Base-by-base conservation (phyloP, 2,329 filamentous ascomycete species). In the Colletotrichum endophyticum region DNA sequence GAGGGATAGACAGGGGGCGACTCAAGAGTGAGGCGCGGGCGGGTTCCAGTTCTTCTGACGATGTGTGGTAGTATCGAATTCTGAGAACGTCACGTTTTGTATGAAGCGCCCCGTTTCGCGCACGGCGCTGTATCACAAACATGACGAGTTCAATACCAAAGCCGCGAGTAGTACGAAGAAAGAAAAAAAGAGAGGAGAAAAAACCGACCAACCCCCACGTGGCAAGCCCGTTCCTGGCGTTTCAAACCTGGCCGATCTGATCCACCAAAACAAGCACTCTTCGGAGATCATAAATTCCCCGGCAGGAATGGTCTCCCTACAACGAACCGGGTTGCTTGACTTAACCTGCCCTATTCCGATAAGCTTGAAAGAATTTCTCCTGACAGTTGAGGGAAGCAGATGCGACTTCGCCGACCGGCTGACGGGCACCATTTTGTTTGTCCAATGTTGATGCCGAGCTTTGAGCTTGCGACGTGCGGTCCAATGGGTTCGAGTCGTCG, bases 31-130 rank as follows among this genome's bases (percentile, higher is more conserved):
- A 19, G 28, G 12, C 28, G 61, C 30, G 32, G 11, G 39, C 32
- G 44, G 34, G 53, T 28, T 32, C 53, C 70, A 44, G n/a, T 49
- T 28, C 11, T 15, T 36, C 28, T 39, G 34, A 25, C 27, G 36
- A 64, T 64, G n/a, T 64, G 32, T 64, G n/a, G 62, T 64, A 44
- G 34, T 28, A 22, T 57, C 63, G 44, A 53, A 13, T 53, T 13
- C 44, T 53, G 44, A 53, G 44, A 66, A 63, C 34, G 30, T 63
- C 25, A 63, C 57, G 70, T 44, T 53, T 63, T 56, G 56, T 67
- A 39, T 73, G 72, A 66, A 44, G 36, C 36, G 62, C 36, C 36
- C 36, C 53, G 61, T 62, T 75, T 72, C 68, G 72, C 53, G 72
- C 68, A 75, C 72, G 72, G 72, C 30, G 53, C 44, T 56, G 62